phyloP scores from a whole-genome alignment of 345 rosid genomes.

The Turnera subulata region DNA sequence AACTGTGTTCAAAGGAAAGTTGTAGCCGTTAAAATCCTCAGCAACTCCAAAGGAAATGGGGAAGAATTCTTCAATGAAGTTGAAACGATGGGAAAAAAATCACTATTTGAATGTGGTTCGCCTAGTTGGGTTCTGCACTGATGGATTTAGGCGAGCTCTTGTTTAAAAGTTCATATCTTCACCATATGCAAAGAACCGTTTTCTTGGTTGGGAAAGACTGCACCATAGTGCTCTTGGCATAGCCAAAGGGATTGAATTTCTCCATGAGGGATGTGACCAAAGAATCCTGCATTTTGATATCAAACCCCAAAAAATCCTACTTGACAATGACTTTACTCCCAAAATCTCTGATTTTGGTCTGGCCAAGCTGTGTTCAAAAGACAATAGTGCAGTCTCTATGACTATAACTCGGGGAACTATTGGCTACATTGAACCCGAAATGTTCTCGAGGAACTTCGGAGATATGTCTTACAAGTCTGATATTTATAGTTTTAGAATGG shows the following conservation, averaged over 20 bases:
- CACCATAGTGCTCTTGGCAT: constrained; percentile 6
- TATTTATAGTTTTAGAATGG: constrained; percentile 4
- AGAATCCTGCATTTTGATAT: constrained; percentile 9
- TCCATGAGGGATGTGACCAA: constrained; percentile 10
- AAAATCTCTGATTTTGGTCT: constrained; percentile 7
- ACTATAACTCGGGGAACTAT: background rate
- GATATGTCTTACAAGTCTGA: background rate
- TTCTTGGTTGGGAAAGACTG: constrained; percentile 8
- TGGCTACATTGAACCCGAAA: constrained; percentile 6
- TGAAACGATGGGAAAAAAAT: constrained; percentile 1
- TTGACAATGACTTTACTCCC: constrained; percentile 5
- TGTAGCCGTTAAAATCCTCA: constrained; percentile 12
- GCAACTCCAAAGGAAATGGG: background rate
- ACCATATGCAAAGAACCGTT: background rate
- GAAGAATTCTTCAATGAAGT: constrained; percentile 10
- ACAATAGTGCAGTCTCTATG: constrained; percentile 6
- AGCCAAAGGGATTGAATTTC: constrained; percentile 9
- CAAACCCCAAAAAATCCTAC: constrained; percentile 1
- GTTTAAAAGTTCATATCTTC: constrained; percentile 11
- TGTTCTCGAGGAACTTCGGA: constrained; percentile 6
- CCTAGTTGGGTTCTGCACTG: constrained; percentile 11
- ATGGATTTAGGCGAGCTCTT: constrained; percentile 7
- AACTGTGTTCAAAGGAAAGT: constrained; percentile 10
- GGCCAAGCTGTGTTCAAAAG: constrained; percentile 6
- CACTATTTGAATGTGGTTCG: constrained; percentile 14